phyloP scores from a whole-genome alignment of 768 basidiomycete genomes.

The Stropharia rugosoannulata region DNA sequence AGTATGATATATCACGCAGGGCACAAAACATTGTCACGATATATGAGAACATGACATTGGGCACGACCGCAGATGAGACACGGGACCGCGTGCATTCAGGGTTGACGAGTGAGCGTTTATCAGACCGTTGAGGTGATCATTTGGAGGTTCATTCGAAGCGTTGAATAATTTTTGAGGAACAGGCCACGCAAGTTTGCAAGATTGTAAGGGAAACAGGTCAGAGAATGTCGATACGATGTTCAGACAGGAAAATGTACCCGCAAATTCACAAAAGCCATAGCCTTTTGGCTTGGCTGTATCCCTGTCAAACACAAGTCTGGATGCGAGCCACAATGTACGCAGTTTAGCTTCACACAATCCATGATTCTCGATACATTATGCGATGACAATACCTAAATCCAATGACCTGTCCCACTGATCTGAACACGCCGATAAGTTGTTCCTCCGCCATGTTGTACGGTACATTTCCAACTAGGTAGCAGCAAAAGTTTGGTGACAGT shows the following conservation, averaged over 20 bases:
- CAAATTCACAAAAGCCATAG: conserved; percentile 92
- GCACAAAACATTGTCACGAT: no score
- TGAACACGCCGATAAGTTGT: conserved; percentile 85
- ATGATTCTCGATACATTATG: background rate
- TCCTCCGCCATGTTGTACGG: conserved; percentile 92
- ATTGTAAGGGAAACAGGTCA: conserved; percentile 27
- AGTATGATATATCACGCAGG: no score
- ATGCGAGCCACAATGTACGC: conserved; percentile 4
- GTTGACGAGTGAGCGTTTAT: no score
- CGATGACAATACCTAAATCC: conserved; percentile 68
- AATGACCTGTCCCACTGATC: conserved; percentile 82
- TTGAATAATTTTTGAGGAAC: background rate
- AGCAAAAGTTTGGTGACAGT: background rate
- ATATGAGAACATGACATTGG: no score
- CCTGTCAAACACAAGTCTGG: conserved; percentile 83
- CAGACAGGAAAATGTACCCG: conserved; percentile 57
- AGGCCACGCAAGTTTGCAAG: background rate
- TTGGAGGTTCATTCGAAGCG: background rate
- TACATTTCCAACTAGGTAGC: conserved; percentile 68
- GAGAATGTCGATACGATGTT: conserved; percentile 23
- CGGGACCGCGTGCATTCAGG: no score
- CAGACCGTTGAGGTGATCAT: no score
- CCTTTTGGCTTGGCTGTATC: conserved; percentile 95
- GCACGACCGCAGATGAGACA: no score
- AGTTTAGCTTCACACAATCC: conserved; percentile 1